Evolutionary conservation across 352 stramenopile species (phyloP).

Genomic region (Elongisporangium undulatum): DNA sequence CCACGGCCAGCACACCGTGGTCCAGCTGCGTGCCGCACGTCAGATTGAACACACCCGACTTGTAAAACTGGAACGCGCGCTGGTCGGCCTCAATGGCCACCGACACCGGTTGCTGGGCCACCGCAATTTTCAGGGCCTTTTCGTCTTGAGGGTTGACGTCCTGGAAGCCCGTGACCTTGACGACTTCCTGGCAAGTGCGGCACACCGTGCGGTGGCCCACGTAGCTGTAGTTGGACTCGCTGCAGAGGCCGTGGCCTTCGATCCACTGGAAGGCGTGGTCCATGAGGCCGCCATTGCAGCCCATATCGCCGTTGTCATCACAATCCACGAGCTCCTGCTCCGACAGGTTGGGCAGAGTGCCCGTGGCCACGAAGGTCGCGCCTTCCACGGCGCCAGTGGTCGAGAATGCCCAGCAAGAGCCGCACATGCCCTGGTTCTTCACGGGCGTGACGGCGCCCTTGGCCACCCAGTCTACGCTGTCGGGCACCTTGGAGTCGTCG

Average conservation of each 20-base stretch:
- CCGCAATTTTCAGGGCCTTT: constrained; percentile 80
- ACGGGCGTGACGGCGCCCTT: constrained; percentile 94
- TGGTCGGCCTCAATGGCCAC: constrained; percentile 94
- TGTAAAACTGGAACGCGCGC: constrained; percentile 96
- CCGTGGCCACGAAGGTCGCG: constrained; percentile 91
- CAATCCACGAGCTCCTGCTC: constrained; percentile 99
- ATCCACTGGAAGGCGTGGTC: constrained; percentile 97
- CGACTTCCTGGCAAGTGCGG: constrained; percentile 77
- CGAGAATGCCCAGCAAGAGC: constrained; percentile 97
- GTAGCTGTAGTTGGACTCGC: constrained; percentile 96
- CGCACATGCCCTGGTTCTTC: constrained; percentile 96
- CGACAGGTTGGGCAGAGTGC: constrained; percentile 90
- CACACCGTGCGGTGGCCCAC: constrained; percentile 65
- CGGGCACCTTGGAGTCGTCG: constrained; percentile 42
- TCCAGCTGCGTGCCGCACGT: constrained; percentile 92
- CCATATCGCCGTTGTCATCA: constrained; percentile 92
- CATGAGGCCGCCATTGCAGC: constrained; percentile 97
- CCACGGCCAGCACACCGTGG: constrained; percentile 96
- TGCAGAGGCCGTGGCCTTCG: constrained; percentile 90
- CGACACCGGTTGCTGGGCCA: constrained; percentile 92
- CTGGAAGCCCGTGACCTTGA: constrained; percentile 86
- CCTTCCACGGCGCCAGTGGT: constrained; percentile 97
- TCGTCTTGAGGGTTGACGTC: constrained; percentile 87
- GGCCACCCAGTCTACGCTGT: constrained; percentile 92
- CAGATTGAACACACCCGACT: constrained; percentile 86